Evolutionary conservation across 768 basidiomycete genomes (phyloP).

Genomic region (Boletus eberwhitei): DNA sequence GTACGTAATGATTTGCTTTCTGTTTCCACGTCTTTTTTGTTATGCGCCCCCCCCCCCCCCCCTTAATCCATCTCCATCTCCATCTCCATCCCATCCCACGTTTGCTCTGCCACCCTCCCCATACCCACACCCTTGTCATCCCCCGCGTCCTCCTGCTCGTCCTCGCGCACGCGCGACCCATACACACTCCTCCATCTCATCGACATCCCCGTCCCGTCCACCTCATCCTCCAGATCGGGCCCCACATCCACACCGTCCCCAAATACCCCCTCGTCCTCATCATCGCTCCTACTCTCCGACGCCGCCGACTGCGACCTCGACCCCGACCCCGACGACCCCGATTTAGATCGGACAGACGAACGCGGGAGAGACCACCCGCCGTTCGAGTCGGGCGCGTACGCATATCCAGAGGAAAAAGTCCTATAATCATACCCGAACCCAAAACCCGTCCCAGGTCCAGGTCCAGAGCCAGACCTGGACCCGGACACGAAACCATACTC

Average conservation of each 20-base stretch:
- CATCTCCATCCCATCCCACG: slow-evolving; percentile 53
- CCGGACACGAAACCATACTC: slow-evolving; percentile 5
- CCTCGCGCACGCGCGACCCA: slow-evolving; percentile 7
- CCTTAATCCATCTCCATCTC: slow-evolving; percentile 36
- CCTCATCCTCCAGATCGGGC: background rate
- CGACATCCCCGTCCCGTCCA: background rate
- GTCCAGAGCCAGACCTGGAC: background rate
- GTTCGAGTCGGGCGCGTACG: slow-evolving; percentile 21
- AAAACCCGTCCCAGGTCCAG: too few relatives aligned
- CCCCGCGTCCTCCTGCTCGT: background rate
- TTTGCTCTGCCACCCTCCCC: slow-evolving; percentile 12
- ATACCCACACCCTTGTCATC: background rate
- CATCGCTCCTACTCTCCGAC: slow-evolving; percentile 38
- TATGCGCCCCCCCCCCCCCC: background rate
- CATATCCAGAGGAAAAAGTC: background rate
- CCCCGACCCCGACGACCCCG: slow-evolving; percentile 34
- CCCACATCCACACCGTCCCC: background rate
- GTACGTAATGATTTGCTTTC: too few relatives aligned
- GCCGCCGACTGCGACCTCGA: slow-evolving; percentile 33
- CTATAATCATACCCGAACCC: background rate
- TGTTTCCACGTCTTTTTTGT: too few relatives aligned
- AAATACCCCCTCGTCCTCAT: slow-evolving; percentile 18
- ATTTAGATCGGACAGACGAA: slow-evolving; percentile 46
- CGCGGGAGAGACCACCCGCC: slow-evolving; percentile 56
- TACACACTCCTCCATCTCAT: background rate